These are phyloP conservation scores for Vitis amurensis DNA, from an alignment of 164 flowering plant genomes.

Conservation along the genomic window DNA sequence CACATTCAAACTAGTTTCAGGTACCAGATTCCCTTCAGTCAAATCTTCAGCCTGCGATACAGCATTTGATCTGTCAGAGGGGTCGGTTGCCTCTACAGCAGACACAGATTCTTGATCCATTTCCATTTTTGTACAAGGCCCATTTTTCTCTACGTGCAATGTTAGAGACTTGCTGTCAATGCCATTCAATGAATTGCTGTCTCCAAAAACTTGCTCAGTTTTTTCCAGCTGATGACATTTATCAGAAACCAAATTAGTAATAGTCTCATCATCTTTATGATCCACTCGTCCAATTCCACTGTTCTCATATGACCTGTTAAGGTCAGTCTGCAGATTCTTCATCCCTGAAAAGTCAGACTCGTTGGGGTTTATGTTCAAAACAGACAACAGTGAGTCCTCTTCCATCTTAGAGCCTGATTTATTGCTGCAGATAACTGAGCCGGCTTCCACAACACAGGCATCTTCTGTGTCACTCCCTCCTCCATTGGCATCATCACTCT, in stretches of 20 bases:
- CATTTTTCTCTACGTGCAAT: slow-evolving; percentile 5
- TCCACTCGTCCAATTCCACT: slow-evolving; percentile 20
- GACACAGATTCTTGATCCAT: slow-evolving; percentile 3
- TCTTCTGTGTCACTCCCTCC: slow-evolving; percentile 76
- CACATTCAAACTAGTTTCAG: slow-evolving; percentile 10
- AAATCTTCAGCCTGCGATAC: slow-evolving; percentile 3
- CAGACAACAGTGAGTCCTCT: slow-evolving; percentile 35
- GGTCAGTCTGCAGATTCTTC: slow-evolving; percentile 23
- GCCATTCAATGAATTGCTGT: slow-evolving; percentile 5
- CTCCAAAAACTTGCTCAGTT: slow-evolving; percentile 14
- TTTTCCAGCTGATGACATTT: slow-evolving; percentile 13
- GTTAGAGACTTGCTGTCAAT: slow-evolving; percentile 2
- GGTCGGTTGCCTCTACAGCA: slow-evolving; percentile 7
- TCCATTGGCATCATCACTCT: slow-evolving; percentile 58
- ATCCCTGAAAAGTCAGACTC: slow-evolving; percentile 27
- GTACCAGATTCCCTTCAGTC: slow-evolving; percentile 10
- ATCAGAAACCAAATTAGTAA: slow-evolving; percentile 12
- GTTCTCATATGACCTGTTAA: slow-evolving; percentile 19
- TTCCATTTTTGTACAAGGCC: background rate
- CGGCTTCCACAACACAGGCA: slow-evolving; percentile 59
- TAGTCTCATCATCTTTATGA: slow-evolving; percentile 16
- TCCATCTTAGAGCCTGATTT: slow-evolving; percentile 48
- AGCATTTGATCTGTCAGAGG: slow-evolving; percentile 8
- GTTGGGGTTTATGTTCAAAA: slow-evolving; percentile 17
- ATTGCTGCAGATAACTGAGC: slow-evolving; percentile 48